These are phyloP conservation scores for Nakataea oryzae DNA, from an alignment of 2,329 filamentous ascomycete genomes.

Conservation along the genomic window DNA sequence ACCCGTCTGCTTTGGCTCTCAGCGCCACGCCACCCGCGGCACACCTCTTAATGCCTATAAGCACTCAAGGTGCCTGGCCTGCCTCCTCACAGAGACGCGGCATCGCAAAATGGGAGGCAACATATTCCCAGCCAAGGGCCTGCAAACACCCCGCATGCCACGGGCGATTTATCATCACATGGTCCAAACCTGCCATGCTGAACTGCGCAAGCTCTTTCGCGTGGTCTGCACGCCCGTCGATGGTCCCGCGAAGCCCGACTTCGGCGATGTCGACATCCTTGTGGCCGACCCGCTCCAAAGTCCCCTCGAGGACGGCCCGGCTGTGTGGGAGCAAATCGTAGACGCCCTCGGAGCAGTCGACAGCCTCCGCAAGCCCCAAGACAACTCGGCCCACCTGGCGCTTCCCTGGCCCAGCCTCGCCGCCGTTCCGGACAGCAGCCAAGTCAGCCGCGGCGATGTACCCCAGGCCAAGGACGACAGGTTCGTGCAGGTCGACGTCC, in stretches of 20 bases:
- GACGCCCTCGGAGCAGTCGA: slow-evolving; percentile 33
- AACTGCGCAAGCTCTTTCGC: slow-evolving; percentile 40
- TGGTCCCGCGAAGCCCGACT: slow-evolving; percentile 54
- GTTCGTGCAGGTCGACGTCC: slow-evolving; percentile 61
- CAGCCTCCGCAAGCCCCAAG: slow-evolving; percentile 16
- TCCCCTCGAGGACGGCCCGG: background rate
- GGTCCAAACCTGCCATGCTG: slow-evolving; percentile 30
- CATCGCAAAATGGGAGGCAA: slow-evolving; percentile 57
- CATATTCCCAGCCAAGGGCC: slow-evolving; percentile 39
- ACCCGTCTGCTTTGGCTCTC: too few species aligned
- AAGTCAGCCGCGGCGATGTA: background rate
- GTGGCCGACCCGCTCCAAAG: slow-evolving; percentile 25
- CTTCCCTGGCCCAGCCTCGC: slow-evolving; percentile 33
- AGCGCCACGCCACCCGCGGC: too few species aligned
- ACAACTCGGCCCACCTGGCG: slow-evolving; percentile 34
- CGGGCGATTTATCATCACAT: slow-evolving; percentile 42
- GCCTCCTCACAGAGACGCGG: too few species aligned
- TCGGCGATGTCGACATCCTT: slow-evolving; percentile 67
- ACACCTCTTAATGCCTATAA: too few species aligned
- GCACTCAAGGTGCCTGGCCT: too few species aligned
- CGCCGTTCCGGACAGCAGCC: slow-evolving; percentile 2
- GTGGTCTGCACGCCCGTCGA: slow-evolving; percentile 53
- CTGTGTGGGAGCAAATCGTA: slow-evolving; percentile 19
- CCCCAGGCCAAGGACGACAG: slow-evolving; percentile 2
- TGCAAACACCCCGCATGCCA: slow-evolving; percentile 58